phyloP scores from a whole-genome alignment of 2,329 filamentous ascomycete species.

The Chrysosporium queenslandicum region DNA sequence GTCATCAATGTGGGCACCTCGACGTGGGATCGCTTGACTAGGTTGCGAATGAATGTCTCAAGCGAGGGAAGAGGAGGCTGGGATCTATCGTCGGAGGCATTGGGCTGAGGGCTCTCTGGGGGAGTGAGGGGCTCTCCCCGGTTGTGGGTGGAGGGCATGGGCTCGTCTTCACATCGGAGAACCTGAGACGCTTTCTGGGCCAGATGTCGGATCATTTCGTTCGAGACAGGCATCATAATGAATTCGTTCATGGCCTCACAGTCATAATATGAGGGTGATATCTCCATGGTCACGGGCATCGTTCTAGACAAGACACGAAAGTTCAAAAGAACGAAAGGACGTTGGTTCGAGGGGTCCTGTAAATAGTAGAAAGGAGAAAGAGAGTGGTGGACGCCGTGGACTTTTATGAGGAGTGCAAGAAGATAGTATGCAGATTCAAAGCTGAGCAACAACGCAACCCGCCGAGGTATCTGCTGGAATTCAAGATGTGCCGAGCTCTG shows the following conservation, averaged over 20 bases:
- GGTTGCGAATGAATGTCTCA: slow-evolving; percentile 81
- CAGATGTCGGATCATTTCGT: slow-evolving; percentile 40
- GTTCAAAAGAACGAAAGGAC: background rate
- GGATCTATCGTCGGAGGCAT: slow-evolving; percentile 26
- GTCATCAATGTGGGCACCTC: slow-evolving; percentile 97
- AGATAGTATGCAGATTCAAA: slow-evolving; percentile 2
- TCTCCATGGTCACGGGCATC: slow-evolving; percentile 9
- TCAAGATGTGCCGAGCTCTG: background rate
- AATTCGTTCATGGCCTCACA: slow-evolving; percentile 40
- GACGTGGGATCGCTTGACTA: slow-evolving; percentile 87
- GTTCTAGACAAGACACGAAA: background rate
- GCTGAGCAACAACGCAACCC: background rate
- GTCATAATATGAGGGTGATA: slow-evolving; percentile 24
- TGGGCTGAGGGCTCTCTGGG: slow-evolving; percentile 49
- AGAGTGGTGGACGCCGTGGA: background rate
- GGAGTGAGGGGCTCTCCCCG: slow-evolving; percentile 48
- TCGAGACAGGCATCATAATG: slow-evolving; percentile 38
- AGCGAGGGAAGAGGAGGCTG: slow-evolving; percentile 58
- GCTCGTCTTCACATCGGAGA: slow-evolving; percentile 45
- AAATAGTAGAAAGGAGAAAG: background rate
- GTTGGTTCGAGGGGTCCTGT: background rate
- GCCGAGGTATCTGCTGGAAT: background rate
- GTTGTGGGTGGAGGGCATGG: slow-evolving; percentile 28
- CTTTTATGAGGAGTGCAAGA: background rate
- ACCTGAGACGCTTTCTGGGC: slow-evolving; percentile 39